Evolutionary conservation across 306 rosid species (phyloP).

Genomic region (Glycyrrhiza uralensis): DNA sequence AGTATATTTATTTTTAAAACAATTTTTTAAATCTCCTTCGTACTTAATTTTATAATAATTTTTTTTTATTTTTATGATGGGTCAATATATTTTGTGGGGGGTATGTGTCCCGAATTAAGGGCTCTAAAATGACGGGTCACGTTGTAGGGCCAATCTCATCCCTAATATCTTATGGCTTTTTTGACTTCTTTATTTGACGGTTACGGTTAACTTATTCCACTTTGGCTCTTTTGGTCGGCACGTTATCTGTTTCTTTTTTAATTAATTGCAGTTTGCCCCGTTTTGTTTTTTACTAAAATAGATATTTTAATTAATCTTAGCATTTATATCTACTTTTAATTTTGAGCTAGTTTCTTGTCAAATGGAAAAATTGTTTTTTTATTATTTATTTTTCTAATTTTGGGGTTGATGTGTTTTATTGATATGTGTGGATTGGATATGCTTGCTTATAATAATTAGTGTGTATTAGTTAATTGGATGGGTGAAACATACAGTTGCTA

Average conservation of each 20-base stretch:
- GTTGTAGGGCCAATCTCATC: not conserved
- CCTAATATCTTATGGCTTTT: not conserved
- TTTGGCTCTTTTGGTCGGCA: slow-evolving; percentile 44
- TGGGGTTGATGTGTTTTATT: not conserved
- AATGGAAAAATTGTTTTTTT: not conserved
- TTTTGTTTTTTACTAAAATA: not conserved
- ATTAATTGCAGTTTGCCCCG: not conserved
- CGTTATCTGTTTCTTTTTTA: not conserved
- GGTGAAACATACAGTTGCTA: slow-evolving; percentile 46
- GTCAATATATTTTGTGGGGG: not conserved
- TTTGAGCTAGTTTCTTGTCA: not conserved
- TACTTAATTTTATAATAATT: too few relatives aligned
- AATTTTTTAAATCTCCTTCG: too few relatives aligned
- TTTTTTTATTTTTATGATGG: too few relatives aligned
- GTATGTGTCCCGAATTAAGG: not conserved
- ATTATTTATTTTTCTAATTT: too few relatives aligned
- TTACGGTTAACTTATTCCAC: not conserved
- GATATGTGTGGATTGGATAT: too few relatives aligned
- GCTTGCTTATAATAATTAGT: not conserved
- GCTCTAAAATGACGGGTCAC: not conserved
- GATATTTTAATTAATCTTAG: not conserved
- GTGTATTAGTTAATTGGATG: too few relatives aligned
- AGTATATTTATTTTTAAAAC: too few relatives aligned
- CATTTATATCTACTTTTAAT: not conserved
- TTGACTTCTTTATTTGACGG: not conserved